Conservation (phyloP, 2,329 filamentous ascomycete species). For the Cladosporium sp. region DNA sequence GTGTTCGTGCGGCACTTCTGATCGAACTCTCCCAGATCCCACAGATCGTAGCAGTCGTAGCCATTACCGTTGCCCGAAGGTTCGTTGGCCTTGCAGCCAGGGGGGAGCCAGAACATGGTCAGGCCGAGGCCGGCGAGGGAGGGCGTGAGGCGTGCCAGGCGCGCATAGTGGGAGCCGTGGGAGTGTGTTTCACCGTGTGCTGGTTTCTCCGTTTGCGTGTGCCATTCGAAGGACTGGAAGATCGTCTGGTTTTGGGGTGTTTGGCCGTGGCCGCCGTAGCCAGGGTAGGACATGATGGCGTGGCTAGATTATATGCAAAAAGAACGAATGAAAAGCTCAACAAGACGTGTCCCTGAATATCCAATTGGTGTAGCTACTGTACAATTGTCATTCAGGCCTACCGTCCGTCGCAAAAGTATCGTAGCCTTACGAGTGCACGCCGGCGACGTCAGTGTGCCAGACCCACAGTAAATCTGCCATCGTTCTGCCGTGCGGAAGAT, state of each 20-base stretch:
- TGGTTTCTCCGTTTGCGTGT: constrained; percentile 49
- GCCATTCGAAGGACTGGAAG: constrained; percentile 72
- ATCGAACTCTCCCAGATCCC: constrained; percentile 70
- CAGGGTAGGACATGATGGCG: not conserved
- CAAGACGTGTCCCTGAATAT: no score
- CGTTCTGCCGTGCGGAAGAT: constrained; percentile 1
- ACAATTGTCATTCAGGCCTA: no score
- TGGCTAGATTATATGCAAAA: no score
- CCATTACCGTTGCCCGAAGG: constrained; percentile 57
- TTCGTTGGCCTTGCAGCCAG: constrained; percentile 63
- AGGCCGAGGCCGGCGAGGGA: constrained; percentile 50
- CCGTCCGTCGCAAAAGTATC: not conserved
- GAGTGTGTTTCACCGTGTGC: constrained; percentile 28
- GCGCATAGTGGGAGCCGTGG: constrained; percentile 42
- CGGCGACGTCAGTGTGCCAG: constrained; percentile 8
- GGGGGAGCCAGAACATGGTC: constrained; percentile 63
- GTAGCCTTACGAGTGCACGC: not conserved
- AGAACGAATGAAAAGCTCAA: no score
- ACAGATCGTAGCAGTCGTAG: constrained; percentile 59
- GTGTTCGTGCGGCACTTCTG: constrained; percentile 61
- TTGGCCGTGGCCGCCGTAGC: not conserved
- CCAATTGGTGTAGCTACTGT: no score
- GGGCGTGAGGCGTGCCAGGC: constrained; percentile 25
- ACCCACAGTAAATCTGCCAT: constrained; percentile 10
- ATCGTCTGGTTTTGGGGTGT: constrained; percentile 45